Evolutionary conservation across 1,139 yeast genomes (phyloP).

Genomic region (Hemisphaericaspora subhashii): DNA sequence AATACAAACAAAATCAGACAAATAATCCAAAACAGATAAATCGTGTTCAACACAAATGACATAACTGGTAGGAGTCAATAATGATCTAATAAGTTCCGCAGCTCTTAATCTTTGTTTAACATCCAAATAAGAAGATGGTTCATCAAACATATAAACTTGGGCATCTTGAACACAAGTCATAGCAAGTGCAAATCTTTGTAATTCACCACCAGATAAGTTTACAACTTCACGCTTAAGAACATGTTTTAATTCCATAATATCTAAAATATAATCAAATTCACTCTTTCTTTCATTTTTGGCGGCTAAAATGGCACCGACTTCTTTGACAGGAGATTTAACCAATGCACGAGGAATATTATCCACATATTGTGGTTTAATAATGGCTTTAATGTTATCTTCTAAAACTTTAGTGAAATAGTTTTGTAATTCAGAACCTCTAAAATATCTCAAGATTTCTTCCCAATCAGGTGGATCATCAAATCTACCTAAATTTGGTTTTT

Average conservation of each 20-base stretch:
- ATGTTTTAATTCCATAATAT: constrained; percentile 68
- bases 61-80: constrained; percentile 71
- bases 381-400: constrained; percentile 91
- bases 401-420: constrained; percentile 91
- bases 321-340: constrained; percentile 78
- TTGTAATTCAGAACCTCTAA: constrained; percentile 96
- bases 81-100: constrained; percentile 87
- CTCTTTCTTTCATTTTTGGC: constrained; percentile 68
- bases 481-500: constrained; percentile 92
- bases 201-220: constrained; percentile 95
- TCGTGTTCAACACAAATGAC: constrained; percentile 98
- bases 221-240: constrained; percentile 83
- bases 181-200: constrained; percentile 97
- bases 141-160: constrained; percentile 98
- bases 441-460: constrained; percentile 86
- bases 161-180: constrained; percentile 95
- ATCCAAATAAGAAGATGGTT: constrained; percentile 96
- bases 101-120: constrained; percentile 98
- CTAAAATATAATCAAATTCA: constrained; percentile 61
- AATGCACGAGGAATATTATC: constrained; percentile 96
- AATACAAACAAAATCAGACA: constrained; percentile 95
- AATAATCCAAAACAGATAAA: constrained; percentile 92
- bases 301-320: constrained; percentile 81
- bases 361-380: constrained; percentile 96
- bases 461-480: constrained; percentile 96